phyloP scores from a whole-genome alignment of 495 filamentous ascomycete species.

The Chaetomium fimeti region DNA sequence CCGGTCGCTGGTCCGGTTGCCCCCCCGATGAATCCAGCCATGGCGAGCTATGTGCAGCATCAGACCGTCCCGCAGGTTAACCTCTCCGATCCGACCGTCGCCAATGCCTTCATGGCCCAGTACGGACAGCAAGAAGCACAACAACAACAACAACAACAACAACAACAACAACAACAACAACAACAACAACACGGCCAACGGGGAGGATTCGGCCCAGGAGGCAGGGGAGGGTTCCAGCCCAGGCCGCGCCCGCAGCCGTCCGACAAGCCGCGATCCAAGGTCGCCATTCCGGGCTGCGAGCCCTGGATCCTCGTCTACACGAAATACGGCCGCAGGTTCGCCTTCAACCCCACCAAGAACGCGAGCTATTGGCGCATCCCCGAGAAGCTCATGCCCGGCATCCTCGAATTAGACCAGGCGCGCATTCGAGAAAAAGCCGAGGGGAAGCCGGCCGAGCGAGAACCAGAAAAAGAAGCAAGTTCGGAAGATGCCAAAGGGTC shows the following conservation, averaged over 20 bases:
- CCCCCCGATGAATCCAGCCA: constrained; percentile 31
- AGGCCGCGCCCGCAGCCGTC: constrained; percentile 61
- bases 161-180: constrained; percentile 15
- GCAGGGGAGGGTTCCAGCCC: constrained; percentile 51
- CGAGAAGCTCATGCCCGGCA: constrained; percentile 73
- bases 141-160: constrained; percentile 25
- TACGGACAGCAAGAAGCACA: constrained; percentile 35
- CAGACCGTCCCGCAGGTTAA: constrained; percentile 44
- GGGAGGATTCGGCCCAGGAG: constrained; percentile 40
- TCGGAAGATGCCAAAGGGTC: constrained; percentile 13
- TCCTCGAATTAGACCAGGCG: constrained; percentile 66
- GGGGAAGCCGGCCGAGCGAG: constrained; percentile 19
- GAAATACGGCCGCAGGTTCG: constrained; percentile 81
- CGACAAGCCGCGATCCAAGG: constrained; percentile 80
- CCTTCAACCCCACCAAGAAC: constrained; percentile 76
- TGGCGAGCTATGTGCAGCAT: constrained; percentile 45
- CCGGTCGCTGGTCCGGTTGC: constrained; percentile 28
- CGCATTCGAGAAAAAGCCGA: constrained; percentile 53
- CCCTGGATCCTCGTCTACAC: constrained; percentile 95
- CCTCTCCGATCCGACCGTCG: constrained; percentile 46
- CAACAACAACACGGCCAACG: constrained; percentile 32
- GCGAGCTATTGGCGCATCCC: constrained; percentile 94
- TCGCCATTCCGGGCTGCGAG: constrained; percentile 72
- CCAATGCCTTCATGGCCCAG: constrained; percentile 51
- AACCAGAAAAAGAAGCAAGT: constrained; percentile 2